Conservation (phyloP, 306 rosid genomes). For the Quercus cerris region DNA sequence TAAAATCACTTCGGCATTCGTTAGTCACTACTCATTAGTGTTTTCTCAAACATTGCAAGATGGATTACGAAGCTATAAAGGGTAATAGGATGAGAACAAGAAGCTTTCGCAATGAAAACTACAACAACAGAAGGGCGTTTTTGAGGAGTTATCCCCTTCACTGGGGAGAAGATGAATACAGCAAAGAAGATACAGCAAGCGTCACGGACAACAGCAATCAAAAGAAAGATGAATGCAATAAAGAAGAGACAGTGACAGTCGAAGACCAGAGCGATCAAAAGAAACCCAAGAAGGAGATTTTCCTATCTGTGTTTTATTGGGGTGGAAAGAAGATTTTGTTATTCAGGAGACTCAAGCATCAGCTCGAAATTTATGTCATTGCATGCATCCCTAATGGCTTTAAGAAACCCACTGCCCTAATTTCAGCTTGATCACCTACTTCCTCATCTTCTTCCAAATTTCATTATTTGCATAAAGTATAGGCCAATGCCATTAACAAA, state of each 20-base stretch:
- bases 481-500: neutral
- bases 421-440: neutral
- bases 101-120: conserved; percentile 28
- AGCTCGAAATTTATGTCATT: conserved; percentile 9
- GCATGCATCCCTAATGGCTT: conserved; percentile 26
- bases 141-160: conserved; percentile 36
- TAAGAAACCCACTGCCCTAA: conserved; percentile 15
- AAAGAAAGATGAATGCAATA: neutral
- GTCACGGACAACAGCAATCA: too few species aligned
- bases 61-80: conserved; percentile 5
- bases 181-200: neutral
- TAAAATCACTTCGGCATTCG: neutral
- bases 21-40: neutral
- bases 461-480: neutral
- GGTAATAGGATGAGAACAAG: conserved; percentile 3
- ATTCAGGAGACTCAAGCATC: conserved; percentile 17
- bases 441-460: neutral
- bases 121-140: conserved; percentile 28
- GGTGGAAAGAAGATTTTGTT: conserved; percentile 20
- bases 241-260: neutral
- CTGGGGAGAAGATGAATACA: conserved; percentile 22
- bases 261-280: neutral
- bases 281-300: conserved; percentile 13
- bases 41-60: neutral
- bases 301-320: conserved; percentile 21